A percentile compares a stretch with the other conserved stretches of the same genome.
These are phyloP conservation scores for Albatrellus ellisii DNA, from an alignment of 768 basidiomycete genomes.

Conservation along the genomic window DNA sequence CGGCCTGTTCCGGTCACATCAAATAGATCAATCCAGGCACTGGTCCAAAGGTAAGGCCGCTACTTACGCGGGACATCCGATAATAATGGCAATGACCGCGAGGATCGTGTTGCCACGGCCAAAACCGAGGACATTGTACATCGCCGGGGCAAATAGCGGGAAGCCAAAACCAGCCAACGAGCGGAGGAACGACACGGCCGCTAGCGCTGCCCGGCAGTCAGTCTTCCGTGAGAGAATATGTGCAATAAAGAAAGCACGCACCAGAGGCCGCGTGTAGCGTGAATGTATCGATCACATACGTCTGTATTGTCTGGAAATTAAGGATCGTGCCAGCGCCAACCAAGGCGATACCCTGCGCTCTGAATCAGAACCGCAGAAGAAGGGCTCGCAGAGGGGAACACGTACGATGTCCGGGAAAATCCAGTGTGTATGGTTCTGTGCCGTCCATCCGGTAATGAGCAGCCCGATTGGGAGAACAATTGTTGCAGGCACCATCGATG, in stretches of 20 bases:
- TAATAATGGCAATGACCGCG: constrained; percentile 38
- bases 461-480: constrained; percentile 54
- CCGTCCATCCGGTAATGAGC: constrained; percentile 60
- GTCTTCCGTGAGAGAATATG: neutral
- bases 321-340: constrained; percentile 48
- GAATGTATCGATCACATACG: constrained; percentile 57
- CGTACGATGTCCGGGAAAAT: constrained; percentile 52
- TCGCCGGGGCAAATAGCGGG: constrained; percentile 63
- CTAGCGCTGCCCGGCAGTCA: constrained; percentile 33
- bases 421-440: constrained; percentile 47
- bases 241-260: constrained; percentile 17
- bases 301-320: constrained; percentile 48
- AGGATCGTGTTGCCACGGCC: constrained; percentile 60
- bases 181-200: constrained; percentile 49
- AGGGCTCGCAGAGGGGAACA: neutral
- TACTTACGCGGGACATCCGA: constrained; percentile 46
- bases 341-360: constrained; percentile 37
- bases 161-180: constrained; percentile 62
- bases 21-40: constrained; percentile 6
- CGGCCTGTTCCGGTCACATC: constrained; percentile 26
- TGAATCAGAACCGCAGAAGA: neutral
- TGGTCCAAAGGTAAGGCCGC: neutral
- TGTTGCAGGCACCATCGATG: constrained; percentile 44
- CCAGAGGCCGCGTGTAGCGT: constrained; percentile 58
- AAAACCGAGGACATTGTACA: constrained; percentile 54